phyloP scores from a whole-genome alignment of 176 grass and related monocot species.

The Cymbopogon citratus region DNA sequence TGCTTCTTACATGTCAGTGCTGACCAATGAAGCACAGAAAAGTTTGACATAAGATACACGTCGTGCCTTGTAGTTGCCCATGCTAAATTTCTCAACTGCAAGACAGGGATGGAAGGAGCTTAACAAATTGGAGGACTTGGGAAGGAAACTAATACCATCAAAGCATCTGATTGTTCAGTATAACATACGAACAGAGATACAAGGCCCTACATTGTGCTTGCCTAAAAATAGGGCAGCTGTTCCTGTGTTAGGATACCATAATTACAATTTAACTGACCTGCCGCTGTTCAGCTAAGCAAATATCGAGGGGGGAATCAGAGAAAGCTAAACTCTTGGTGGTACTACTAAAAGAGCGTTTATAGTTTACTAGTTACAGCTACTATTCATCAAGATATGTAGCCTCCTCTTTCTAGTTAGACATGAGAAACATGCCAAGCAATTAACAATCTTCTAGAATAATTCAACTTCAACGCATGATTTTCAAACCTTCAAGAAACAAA shows the following conservation, averaged over 20 bases:
- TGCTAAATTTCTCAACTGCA: constrained; percentile 87
- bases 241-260: background rate
- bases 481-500: background rate
- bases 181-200: background rate
- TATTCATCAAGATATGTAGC: background rate
- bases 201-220: background rate
- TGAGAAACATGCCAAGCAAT: background rate
- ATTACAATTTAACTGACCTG: background rate
- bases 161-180: constrained; percentile 2
- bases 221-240: background rate
- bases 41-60: constrained; percentile 71
- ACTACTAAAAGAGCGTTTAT: no score
- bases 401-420: background rate
- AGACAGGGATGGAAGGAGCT: background rate
- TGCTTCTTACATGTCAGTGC: constrained; percentile 44
- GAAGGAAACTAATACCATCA: background rate
- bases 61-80: constrained; percentile 87
- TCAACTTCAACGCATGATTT: background rate
- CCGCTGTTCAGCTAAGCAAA: background rate
- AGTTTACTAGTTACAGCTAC: background rate
- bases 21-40: constrained; percentile 79
- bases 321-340: background rate
- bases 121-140: background rate
- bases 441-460: background rate
- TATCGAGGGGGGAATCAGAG: background rate